Conservation (phyloP, 164 flowering plant genomes). For the Paratinospora sagittata region DNA sequence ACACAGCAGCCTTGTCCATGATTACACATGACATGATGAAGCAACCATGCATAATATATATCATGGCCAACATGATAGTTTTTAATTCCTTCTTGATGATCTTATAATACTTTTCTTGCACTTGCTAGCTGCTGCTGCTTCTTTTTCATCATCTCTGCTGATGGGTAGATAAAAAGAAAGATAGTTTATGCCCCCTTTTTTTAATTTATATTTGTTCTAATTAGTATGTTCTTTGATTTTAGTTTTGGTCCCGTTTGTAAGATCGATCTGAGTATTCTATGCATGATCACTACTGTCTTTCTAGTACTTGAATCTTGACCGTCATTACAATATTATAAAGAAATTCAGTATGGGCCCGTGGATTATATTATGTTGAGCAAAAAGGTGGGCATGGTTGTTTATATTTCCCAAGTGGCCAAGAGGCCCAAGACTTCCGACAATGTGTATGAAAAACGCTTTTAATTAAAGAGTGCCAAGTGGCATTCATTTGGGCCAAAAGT, state of each 20-base stretch:
- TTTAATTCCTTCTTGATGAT: too few species aligned
- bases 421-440: too few species aligned
- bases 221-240: neutral
- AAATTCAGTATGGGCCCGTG: too few species aligned
- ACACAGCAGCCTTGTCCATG: conserved; percentile 53
- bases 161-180: neutral
- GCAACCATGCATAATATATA: too few species aligned
- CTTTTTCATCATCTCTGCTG: neutral
- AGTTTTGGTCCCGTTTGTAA: neutral
- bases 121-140: neutral
- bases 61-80: too few species aligned
- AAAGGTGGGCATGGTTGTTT: too few species aligned
- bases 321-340: neutral
- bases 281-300: neutral
- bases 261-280: neutral
- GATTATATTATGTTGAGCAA: too few species aligned
- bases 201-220: neutral
- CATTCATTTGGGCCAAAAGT: too few species aligned
- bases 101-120: neutral
- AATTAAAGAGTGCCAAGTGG: too few species aligned
- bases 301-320: neutral
- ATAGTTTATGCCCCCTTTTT: neutral
- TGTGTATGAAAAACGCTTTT: too few species aligned
- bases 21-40: conserved; percentile 42
- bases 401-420: too few species aligned